Base-by-base conservation (phyloP, 169 alveolate species). In the Babesia ovis region DNA sequence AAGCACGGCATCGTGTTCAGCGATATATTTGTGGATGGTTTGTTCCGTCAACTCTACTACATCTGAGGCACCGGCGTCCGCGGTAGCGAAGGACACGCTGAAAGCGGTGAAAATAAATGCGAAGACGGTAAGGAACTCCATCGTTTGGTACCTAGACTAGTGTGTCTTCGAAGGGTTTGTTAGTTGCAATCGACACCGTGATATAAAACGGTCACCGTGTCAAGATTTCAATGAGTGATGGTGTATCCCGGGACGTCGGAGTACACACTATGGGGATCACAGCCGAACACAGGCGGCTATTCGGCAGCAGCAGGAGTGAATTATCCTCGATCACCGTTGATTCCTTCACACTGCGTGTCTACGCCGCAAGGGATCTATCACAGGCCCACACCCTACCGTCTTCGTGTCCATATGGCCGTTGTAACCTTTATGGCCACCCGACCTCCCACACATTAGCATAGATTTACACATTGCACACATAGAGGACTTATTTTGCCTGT, bases 11-110 rank as follows among this genome's bases (percentile, higher is more conserved):
- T 84, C 91, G 64, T 87, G 61, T 51, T 79, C 80, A 25, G 46
- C 39, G 22, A 94, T 61, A 43, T 85, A 94, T 23, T 79, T 84
- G 50, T 92, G 92, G 72, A 92, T 87, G 82, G 87, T 93, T 41
- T 64, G 67, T 57, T 92, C 96, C 35, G 93, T 84, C 46, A 94
- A 59, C 45, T 83, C 93, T 22, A 89, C 60, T 9, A 93, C 96
- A 25, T n/a, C 48, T 6, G 23, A 11, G 67, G 67, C 9, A 1
- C 57, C 83, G 18, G 77, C 90, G 29, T 87, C 92, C 14, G 83
- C 92, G 37, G 68, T 34, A 25, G 68, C 68, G 58, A 61, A 32
- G 57, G 5, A 25, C 18, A 32, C 62, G 61, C 67, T 35, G 22
- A 32, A 23, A 5, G 50, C 59, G 16, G 25, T 43, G 74, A n/a